Conservation (phyloP, 306 rosid species). For the Styphnolobium japonicum region DNA sequence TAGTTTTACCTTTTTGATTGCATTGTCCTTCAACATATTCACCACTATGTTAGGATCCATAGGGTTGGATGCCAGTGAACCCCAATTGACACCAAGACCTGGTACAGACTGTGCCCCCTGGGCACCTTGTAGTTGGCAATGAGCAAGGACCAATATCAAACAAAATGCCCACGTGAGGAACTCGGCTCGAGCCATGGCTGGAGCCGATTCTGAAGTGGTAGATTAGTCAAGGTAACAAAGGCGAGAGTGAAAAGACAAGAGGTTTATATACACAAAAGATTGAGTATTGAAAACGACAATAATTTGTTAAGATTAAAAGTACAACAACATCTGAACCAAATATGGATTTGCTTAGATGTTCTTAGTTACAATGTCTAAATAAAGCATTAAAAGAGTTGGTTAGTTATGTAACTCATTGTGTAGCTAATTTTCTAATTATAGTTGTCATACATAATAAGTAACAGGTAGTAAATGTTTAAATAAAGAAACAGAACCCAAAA, state of each 20-base stretch:
- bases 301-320: neutral
- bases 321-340: slow-evolving; percentile 8
- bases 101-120: neutral
- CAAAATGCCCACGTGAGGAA: slow-evolving; percentile 11
- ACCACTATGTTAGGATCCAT: slow-evolving; percentile 49
- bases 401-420: neutral
- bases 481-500: neutral
- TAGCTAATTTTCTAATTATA: neutral
- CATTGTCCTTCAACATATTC: slow-evolving; percentile 64
- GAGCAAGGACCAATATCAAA: slow-evolving; percentile 12
- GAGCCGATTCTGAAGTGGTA: neutral
- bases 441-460: neutral
- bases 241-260: neutral
- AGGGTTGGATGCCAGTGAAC: slow-evolving; percentile 56
- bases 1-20: slow-evolving; percentile 67
- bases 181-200: slow-evolving; percentile 29
- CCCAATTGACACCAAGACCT: slow-evolving; percentile 76
- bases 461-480: neutral
- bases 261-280: neutral
- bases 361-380: slow-evolving; percentile 21
- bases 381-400: slow-evolving; percentile 1
- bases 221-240: neutral
- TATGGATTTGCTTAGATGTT: slow-evolving; percentile 24
- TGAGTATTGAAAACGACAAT: neutral
- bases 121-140: neutral